Evolutionary conservation across 1,284 basidiomycete genomes (phyloP), one percentile per base, ranked within the genome.

Genomic region (Exsudoporus floridanus): DNA sequence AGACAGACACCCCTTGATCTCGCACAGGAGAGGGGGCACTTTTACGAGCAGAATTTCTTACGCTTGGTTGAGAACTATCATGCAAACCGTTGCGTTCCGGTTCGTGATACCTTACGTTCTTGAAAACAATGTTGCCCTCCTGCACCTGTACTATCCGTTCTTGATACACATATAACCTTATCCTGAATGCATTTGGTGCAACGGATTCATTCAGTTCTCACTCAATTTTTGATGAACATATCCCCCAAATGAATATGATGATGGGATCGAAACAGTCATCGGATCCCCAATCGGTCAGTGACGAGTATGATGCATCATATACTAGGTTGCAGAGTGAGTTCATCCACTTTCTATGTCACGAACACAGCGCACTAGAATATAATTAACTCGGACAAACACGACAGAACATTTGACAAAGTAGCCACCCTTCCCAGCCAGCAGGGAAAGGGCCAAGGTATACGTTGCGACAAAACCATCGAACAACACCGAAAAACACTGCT

Each of bases 11-110:
- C 46, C 8, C 10, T 35, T 35, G 41, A 45, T 18, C 8, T 56
- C 14, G 54, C 54, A 38, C 14, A 54, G 9, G 40, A 7, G 4
- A 10, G 18, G 8, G 51, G 51, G 4, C 51, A 31, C 4, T 53
- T 31, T 18, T 31, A 34, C 27, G 27, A 28, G 27, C 9, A 28
- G 27, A 28, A 28, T 33, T 53, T 53, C 10, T 25, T 10, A 2
- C 52, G 51, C 6, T 46, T 53, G 23, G 18, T 54, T 6, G 21
- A 5, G 2, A 25, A 53, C n/a, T 14, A 31, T 12, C 27, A 28
- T 28, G 27, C 27, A 28, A 8, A 10, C 27, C 27, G 18, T 23
- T 10, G 6, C 10, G 4, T 25, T 18, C 34, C 19, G 25, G 25
- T 28, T 5, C 10, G 2, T 21, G 6, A 19, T 47, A 10, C 1